Percentiles rank a stretch among this genome's conserved stretches.
Conservation (phyloP, 176 grass and related monocot genomes). For the Otatea glauca region DNA sequence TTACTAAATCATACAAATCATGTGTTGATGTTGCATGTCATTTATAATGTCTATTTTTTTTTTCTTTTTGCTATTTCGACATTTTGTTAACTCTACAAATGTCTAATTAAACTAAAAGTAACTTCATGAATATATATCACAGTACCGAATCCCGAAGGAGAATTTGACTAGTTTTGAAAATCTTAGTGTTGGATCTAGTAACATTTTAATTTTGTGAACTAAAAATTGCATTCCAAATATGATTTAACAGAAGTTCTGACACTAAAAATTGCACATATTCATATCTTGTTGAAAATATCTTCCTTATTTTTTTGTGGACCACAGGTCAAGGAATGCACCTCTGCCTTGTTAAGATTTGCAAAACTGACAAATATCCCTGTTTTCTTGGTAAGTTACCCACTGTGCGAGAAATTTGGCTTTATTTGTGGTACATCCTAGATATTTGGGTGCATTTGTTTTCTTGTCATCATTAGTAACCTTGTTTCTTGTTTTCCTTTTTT, state of each 20-base stretch:
- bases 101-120: conserved; percentile 19
- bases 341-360: conserved; percentile 85
- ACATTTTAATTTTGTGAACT: conserved; percentile 24
- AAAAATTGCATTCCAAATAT: conserved; percentile 3
- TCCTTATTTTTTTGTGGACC: conserved; percentile 15
- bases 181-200: not conserved
- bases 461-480: conserved; percentile 20
- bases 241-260: not conserved
- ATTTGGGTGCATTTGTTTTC: conserved; percentile 18
- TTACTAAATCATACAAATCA: conserved; percentile 15
- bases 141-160: not conserved
- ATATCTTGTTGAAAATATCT: conserved; percentile 25
- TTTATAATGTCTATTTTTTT: not conserved
- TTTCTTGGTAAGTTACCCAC: conserved; percentile 71
- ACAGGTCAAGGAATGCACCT: conserved; percentile 95
- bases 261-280: conserved; percentile 2
- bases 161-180: not conserved
- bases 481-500: conserved; percentile 26
- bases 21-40: not conserved
- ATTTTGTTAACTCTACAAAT: conserved; percentile 4
- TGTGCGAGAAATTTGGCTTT: conserved; percentile 12
- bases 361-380: conserved; percentile 92
- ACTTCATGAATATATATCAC: conserved; percentile 21
- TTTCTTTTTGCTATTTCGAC: not conserved
- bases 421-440: conserved; percentile 7